Percentiles rank a stretch among this genome's conserved stretches.
phyloP scores from a whole-genome alignment of 2,329 filamentous ascomycete species.

The Pseudogymnoascus sp. region DNA sequence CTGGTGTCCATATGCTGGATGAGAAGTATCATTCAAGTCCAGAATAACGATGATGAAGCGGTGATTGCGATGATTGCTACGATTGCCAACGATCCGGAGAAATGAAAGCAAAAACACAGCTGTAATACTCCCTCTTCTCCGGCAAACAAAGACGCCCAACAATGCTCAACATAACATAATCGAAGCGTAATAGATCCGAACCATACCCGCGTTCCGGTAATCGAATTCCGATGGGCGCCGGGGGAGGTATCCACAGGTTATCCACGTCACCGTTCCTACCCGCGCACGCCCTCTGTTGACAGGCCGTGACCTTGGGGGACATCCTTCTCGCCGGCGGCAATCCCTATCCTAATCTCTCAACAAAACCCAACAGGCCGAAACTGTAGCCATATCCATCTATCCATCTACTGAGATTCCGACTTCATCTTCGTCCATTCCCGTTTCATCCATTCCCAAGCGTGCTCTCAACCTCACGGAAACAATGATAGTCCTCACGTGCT shows the following conservation, averaged over 20 bases:
- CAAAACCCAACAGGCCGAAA: not conserved
- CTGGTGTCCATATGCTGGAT: not conserved
- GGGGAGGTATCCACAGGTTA: not conserved
- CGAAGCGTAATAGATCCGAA: not conserved
- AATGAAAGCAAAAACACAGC: not conserved
- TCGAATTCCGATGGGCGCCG: not conserved
- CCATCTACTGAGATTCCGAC: not conserved
- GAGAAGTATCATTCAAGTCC: not conserved
- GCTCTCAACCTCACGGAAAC: too few species aligned
- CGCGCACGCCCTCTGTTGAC: not conserved
- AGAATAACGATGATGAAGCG: not conserved
- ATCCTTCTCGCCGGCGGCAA: not conserved
- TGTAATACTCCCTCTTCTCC: not conserved
- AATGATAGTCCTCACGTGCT: conserved; percentile 1
- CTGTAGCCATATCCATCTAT: not conserved
- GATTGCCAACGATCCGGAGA: not conserved
- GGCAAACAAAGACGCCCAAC: not conserved
- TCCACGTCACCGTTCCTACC: conserved; percentile 1
- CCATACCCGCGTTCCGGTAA: not conserved
- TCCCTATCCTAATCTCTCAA: not conserved
- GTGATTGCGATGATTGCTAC: not conserved
- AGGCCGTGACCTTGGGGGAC: conserved; percentile 5
- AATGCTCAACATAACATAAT: not conserved
- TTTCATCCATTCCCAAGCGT: too few species aligned
- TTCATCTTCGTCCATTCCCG: not conserved